phyloP scores from a whole-genome alignment of 1,284 basidiomycete genomes.

The Pisolithus thermaeus region DNA sequence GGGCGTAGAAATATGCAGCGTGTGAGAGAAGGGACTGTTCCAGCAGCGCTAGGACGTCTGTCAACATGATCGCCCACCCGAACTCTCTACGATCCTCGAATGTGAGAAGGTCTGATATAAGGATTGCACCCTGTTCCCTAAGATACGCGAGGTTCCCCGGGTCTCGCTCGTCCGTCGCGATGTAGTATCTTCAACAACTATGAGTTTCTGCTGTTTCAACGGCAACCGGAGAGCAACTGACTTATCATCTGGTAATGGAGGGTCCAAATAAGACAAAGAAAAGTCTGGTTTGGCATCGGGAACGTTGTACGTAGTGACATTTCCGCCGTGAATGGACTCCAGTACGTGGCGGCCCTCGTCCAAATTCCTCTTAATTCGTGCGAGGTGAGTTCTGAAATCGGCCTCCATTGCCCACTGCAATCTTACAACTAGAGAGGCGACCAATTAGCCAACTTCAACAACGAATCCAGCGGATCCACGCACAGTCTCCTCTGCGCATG shows the following conservation, averaged over 20 bases:
- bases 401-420: slow-evolving; percentile 33
- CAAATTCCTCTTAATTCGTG: slow-evolving; percentile 32
- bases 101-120: slow-evolving; percentile 39
- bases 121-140: slow-evolving; percentile 31
- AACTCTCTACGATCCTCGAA: slow-evolving; percentile 34
- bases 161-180: slow-evolving; percentile 44
- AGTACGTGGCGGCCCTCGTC: slow-evolving; percentile 26
- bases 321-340: slow-evolving; percentile 14
- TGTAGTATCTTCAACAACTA: slow-evolving; percentile 33
- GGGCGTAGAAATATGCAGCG: slow-evolving; percentile 40
- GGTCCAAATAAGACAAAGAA: slow-evolving; percentile 18
- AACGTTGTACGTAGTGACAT: slow-evolving; percentile 22
- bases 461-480: slow-evolving; percentile 5
- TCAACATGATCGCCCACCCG: slow-evolving; percentile 40
- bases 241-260: slow-evolving; percentile 21
- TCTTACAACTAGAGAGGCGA: slow-evolving; percentile 15
- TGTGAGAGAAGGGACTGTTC: slow-evolving; percentile 38
- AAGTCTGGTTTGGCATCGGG: slow-evolving; percentile 20
- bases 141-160: slow-evolving; percentile 30
- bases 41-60: slow-evolving; percentile 40
- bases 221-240: slow-evolving; percentile 5
- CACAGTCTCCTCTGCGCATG: slow-evolving; percentile 44
- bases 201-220: neutral
- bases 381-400: slow-evolving; percentile 31
- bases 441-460: neutral